Conservation (phyloP, 164 flowering plant species). For the Echeveria elegans region DNA sequence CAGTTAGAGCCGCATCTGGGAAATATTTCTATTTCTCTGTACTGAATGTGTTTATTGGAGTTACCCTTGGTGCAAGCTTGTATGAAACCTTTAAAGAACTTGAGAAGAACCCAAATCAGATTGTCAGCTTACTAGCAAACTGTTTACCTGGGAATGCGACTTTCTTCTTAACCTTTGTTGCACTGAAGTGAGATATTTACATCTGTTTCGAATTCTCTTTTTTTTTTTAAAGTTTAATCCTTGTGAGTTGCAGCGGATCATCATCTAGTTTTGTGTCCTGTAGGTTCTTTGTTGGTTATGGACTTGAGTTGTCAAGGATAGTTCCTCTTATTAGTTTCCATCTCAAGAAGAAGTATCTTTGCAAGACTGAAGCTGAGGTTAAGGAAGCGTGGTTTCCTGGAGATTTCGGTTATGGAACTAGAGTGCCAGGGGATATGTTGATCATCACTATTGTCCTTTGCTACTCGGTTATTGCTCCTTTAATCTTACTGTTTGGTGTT, state of each 20-base stretch:
- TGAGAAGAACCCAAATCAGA: slow-evolving; percentile 32
- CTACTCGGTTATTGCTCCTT: slow-evolving; percentile 87
- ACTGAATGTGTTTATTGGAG: slow-evolving; percentile 86
- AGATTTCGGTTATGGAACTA: slow-evolving; percentile 60
- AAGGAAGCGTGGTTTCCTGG: slow-evolving; percentile 91
- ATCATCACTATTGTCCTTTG: slow-evolving; percentile 66
- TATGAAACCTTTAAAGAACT: slow-evolving; percentile 46
- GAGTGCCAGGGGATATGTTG: slow-evolving; percentile 77
- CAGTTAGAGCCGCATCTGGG: slow-evolving; percentile 78
- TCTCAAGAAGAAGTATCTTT: slow-evolving; percentile 69
- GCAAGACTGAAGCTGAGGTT: slow-evolving; percentile 80
- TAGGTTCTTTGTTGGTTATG: slow-evolving; percentile 94
- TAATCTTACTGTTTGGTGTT: slow-evolving; percentile 77
- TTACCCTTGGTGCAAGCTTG: slow-evolving; percentile 67
- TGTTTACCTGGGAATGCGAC: slow-evolving; percentile 77
- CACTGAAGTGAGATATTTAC: slow-evolving; percentile 60
- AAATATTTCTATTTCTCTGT: slow-evolving; percentile 83
- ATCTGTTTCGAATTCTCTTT: neutral
- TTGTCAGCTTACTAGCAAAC: slow-evolving; percentile 34
- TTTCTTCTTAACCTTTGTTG: slow-evolving; percentile 89
- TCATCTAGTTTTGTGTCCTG: neutral
- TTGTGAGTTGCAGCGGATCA: neutral
- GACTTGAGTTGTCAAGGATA: slow-evolving; percentile 80
- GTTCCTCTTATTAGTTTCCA: slow-evolving; percentile 78
- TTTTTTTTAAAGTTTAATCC: neutral